Evolutionary conservation across 169 alveolate species (phyloP).

Genomic region (Babesia gibsoni): DNA sequence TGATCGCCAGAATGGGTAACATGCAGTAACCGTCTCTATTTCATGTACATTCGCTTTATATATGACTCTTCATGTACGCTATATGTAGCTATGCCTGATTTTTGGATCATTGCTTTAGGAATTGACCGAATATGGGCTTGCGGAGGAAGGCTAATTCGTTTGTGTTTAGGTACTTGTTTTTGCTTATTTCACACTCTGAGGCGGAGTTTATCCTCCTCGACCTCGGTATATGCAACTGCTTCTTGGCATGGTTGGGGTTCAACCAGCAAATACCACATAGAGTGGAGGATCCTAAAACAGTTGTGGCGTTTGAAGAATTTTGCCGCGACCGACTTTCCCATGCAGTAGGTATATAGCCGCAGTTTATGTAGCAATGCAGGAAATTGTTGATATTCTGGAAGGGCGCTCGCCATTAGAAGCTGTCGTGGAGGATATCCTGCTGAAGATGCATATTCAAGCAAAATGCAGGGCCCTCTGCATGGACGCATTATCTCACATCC

Average conservation of each 20-base stretch:
- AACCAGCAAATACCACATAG: background rate
- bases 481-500: constrained; percentile 1
- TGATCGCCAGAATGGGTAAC: no score
- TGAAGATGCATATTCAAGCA: background rate
- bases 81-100: no score
- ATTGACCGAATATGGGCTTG: no score
- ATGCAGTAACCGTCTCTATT: no score
- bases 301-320: constrained; percentile 1
- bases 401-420: background rate
- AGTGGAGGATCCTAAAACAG: background rate
- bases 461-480: background rate
- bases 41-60: no score
- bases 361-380: no score
- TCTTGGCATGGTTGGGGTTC: background rate
- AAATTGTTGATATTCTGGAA: background rate
- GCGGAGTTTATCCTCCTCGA: constrained; percentile 2
- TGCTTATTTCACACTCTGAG: background rate
- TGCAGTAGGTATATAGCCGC: background rate
- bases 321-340: background rate
- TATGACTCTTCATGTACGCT: no score
- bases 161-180: no score
- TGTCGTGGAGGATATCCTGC: background rate
- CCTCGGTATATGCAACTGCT: background rate
- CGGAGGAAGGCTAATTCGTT: no score
- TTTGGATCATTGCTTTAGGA: no score